Evolutionary conservation across 2,329 filamentous ascomycete genomes (phyloP).

Genomic region (Ascochyta viciae-villosae): DNA sequence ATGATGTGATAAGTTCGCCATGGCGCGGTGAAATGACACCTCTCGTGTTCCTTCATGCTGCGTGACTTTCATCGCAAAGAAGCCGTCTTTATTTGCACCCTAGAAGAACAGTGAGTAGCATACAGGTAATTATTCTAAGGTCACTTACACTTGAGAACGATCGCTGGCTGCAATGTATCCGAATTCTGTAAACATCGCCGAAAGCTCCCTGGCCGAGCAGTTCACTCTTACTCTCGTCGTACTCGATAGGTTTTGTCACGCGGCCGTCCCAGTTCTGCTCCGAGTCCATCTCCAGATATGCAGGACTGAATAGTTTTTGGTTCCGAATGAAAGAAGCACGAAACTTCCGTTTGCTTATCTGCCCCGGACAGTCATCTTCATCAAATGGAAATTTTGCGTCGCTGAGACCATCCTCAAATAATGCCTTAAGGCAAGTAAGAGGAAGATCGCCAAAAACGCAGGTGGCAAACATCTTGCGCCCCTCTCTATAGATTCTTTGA

Average conservation of each 20-base stretch:
- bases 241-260: background rate
- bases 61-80: conserved; percentile 10
- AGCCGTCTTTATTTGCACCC: background rate
- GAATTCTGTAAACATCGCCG: background rate
- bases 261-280: background rate
- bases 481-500: background rate
- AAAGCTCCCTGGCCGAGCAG: conserved; percentile 7
- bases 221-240: background rate
- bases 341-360: background rate
- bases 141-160: background rate
- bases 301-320: background rate
- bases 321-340: background rate
- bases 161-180: background rate
- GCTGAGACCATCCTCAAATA: background rate
- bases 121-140: background rate
- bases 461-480: conserved; percentile 2
- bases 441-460: background rate
- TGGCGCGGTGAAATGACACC: background rate
- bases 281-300: background rate
- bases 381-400: background rate
- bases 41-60: background rate
- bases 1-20: conserved; percentile 3
- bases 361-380: background rate
- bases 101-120: background rate
- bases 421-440: background rate